Evolutionary conservation across 1,139 yeast genomes (phyloP).

Genomic region (Hemisphaericaspora xylofermentans): DNA sequence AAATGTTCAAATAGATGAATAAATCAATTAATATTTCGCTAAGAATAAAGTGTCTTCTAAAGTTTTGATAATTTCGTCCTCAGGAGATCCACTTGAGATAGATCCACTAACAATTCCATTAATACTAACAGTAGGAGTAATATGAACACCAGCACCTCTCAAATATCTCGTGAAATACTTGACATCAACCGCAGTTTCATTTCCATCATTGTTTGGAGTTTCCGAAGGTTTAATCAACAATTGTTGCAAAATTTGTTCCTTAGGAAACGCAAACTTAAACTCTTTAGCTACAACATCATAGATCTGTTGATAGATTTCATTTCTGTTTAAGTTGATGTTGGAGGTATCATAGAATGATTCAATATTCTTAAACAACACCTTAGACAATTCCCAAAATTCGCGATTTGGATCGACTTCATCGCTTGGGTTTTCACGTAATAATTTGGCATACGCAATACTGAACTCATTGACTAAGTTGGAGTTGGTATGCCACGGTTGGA

Average conservation of each 20-base stretch:
- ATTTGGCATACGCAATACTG: conserved; percentile 62
- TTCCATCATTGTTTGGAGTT: conserved; percentile 53
- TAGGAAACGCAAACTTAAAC: conserved; percentile 35
- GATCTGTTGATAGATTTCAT: conserved; percentile 55
- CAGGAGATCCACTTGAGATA: conserved; percentile 40
- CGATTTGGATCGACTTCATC: conserved; percentile 22
- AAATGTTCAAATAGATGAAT: not conserved
- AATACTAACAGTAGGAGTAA: conserved; percentile 78
- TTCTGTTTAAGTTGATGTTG: conserved; percentile 52
- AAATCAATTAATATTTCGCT: not conserved
- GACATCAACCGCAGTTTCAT: conserved; percentile 56
- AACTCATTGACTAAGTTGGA: conserved; percentile 71
- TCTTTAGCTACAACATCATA: conserved; percentile 49
- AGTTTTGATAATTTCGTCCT: conserved; percentile 30
- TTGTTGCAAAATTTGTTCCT: conserved; percentile 34
- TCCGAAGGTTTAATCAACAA: conserved; percentile 27
- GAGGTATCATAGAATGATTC: conserved; percentile 62
- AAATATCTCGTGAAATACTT: conserved; percentile 73
- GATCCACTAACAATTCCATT: conserved; percentile 57
- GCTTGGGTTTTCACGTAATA: conserved; percentile 42
- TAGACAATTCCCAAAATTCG: conserved; percentile 63
- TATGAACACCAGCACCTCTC: conserved; percentile 78
- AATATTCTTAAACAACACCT: conserved; percentile 53
- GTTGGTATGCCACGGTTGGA: conserved; percentile 87
- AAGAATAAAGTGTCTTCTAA: conserved; percentile 21